phyloP scores from a whole-genome alignment of 179 eudicot genomes.

The Nepenthes alata region DNA sequence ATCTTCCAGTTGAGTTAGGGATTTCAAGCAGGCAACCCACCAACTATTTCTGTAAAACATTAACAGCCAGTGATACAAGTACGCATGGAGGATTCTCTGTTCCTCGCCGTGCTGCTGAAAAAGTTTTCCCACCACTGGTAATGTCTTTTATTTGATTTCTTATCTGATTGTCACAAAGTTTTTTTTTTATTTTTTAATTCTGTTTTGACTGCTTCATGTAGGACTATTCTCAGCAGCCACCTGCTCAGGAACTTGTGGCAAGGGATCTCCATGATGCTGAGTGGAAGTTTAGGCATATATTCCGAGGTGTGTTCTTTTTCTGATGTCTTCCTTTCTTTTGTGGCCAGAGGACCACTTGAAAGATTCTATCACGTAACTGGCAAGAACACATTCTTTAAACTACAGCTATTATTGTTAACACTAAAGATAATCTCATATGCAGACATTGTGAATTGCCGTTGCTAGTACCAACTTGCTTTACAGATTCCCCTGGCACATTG shows the following conservation, averaged over 20 bases:
- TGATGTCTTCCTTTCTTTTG: neutral
- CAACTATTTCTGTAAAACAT: conserved; percentile 83
- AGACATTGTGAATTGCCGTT: no score
- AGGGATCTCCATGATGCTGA: conserved; percentile 97
- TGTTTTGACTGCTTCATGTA: conserved; percentile 15
- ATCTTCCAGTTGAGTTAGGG: conserved; percentile 87
- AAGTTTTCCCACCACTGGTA: conserved; percentile 92
- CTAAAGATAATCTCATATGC: no score
- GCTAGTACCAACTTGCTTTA: no score
- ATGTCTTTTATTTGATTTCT: conserved; percentile 3
- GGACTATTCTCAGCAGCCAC: conserved; percentile 97
- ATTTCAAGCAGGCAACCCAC: conserved; percentile 85
- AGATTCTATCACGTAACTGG: no score
- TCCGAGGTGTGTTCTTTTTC: conserved; percentile 53
- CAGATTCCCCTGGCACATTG: no score
- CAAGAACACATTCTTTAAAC: no score
- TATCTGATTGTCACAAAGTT: neutral
- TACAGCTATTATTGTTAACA: no score
- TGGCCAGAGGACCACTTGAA: no score
- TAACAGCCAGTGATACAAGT: conserved; percentile 92
- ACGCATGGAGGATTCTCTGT: conserved; percentile 96
- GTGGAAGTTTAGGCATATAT: conserved; percentile 96
- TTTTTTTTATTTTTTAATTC: conserved; percentile 1
- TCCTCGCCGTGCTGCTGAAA: conserved; percentile 96
- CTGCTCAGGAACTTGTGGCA: conserved; percentile 89